Evolutionary conservation across 2,329 filamentous ascomycete species (phyloP).

Genomic region (Diatrype stigma): DNA sequence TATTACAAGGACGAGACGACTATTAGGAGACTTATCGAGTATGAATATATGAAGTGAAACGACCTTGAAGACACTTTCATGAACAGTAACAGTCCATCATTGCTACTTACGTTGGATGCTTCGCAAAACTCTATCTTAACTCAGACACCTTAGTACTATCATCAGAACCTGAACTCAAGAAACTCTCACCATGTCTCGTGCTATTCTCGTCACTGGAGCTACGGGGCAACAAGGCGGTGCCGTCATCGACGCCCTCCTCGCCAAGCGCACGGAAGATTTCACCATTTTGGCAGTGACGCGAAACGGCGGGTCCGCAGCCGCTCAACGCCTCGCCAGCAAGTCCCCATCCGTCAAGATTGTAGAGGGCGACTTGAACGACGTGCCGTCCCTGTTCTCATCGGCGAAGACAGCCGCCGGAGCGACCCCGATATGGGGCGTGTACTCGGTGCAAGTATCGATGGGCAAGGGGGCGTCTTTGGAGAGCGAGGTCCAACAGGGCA

Average conservation of each 20-base stretch:
- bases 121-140: no score
- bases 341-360: conserved; percentile 35
- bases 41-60: no score
- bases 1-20: no score
- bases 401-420: conserved; percentile 15
- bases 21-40: no score
- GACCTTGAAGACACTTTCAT: no score
- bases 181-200: background rate
- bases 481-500: conserved; percentile 46
- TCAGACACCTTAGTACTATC: no score
- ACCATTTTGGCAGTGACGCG: conserved; percentile 57
- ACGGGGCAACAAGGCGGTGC: conserved; percentile 45
- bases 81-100: no score
- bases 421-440: conserved; percentile 52
- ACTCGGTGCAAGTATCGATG: conserved; percentile 44
- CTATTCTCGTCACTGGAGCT: conserved; percentile 26
- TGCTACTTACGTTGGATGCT: no score
- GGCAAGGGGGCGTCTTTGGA: conserved; percentile 31
- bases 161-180: no score
- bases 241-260: conserved; percentile 37
- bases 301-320: conserved; percentile 40
- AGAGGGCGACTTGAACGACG: conserved; percentile 52
- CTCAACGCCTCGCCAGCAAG: conserved; percentile 43
- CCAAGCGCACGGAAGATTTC: conserved; percentile 13
- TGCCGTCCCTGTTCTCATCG: conserved; percentile 42